Conservation (phyloP, 805 yeast genomes). For the Cyberlindnera xylosilytica region DNA sequence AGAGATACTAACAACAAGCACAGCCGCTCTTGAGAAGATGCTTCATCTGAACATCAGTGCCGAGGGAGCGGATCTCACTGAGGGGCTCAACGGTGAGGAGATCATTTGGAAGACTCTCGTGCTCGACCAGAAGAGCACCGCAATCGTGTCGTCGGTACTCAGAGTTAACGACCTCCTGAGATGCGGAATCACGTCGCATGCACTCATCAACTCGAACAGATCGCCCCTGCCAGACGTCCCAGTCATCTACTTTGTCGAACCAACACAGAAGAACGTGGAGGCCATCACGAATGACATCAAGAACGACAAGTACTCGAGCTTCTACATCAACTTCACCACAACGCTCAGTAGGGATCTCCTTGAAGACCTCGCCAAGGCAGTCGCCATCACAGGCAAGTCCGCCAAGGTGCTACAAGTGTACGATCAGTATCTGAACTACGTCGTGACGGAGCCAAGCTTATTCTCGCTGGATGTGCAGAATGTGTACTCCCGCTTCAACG, state of each 20-base stretch:
- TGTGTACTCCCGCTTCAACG: constrained; percentile 67
- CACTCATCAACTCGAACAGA: constrained; percentile 66
- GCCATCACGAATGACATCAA: constrained; percentile 70
- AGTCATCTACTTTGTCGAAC: constrained; percentile 86
- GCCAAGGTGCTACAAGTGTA: constrained; percentile 78
- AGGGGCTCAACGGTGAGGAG: constrained; percentile 58
- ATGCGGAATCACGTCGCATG: constrained; percentile 90
- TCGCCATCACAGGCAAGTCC: constrained; percentile 69
- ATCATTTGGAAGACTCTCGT: constrained; percentile 89
- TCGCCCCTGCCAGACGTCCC: constrained; percentile 94
- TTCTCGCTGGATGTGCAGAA: constrained; percentile 71
- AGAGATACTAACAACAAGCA: not conserved
- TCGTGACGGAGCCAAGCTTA: constrained; percentile 89
- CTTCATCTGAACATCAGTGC: constrained; percentile 72
- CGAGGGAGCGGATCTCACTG: constrained; percentile 46
- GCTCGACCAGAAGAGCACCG: constrained; percentile 76
- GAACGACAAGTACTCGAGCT: constrained; percentile 71
- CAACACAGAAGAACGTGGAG: constrained; percentile 73
- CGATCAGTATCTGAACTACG: constrained; percentile 90
- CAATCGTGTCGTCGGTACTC: constrained; percentile 84
- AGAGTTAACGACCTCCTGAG: constrained; percentile 87
- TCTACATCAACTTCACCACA: constrained; percentile 84
- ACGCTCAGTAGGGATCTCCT: constrained; percentile 71
- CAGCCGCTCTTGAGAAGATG: constrained; percentile 69
- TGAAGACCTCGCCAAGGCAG: constrained; percentile 85